Evolutionary conservation across 176 grass and related monocot species (phyloP), one percentile per base, ranked within the genome.

Genomic region (Rhynchospora breviuscula): DNA sequence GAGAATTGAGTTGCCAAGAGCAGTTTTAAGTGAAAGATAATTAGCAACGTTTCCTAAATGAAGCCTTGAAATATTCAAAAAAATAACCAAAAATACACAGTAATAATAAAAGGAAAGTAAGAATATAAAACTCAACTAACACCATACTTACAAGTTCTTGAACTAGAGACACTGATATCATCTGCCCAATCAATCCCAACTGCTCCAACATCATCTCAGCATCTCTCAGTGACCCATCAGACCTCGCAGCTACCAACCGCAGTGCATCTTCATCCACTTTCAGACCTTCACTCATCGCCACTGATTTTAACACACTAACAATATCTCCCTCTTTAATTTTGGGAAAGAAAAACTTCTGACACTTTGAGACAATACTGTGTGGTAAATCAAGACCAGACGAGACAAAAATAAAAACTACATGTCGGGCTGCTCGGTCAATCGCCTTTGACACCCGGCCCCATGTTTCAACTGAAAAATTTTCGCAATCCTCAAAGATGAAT

Each of bases 141-240:
- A 48, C 25, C 59, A 40, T 85, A 93, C 96, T 99, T 91, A 99
- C 96, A 59, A 99, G 88, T 86, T 99, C 96, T 87, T 99, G 96
- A 75, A 99, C 93, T 84, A 95, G 87, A 86, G 96, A 85, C 67
- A 93, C 60, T 56, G 92, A 91, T 65, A 99, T 93, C 87, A 86
- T 95, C 73, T 95, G 93, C 47, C 96, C 96, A 51, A 99, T 81
- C 86, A 99, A 90, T 86, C 96, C 90, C 44, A 99, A 81, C 60
- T 99, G 96, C 80, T 99, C 96, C 69, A 99, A 87, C 85, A 88
- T 95, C 96, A 99, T 99, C 91, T 89, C 90, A 18, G 91, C 96
- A 85, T 99, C 96, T 79, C 96, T 93, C 71, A 99, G 85, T 11
- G 96, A 99, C 71, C 96, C 96, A 81, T 93, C 87, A 15, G 93